phyloP scores from a whole-genome alignment of 768 basidiomycete species.

The Chalciporus chontae region DNA sequence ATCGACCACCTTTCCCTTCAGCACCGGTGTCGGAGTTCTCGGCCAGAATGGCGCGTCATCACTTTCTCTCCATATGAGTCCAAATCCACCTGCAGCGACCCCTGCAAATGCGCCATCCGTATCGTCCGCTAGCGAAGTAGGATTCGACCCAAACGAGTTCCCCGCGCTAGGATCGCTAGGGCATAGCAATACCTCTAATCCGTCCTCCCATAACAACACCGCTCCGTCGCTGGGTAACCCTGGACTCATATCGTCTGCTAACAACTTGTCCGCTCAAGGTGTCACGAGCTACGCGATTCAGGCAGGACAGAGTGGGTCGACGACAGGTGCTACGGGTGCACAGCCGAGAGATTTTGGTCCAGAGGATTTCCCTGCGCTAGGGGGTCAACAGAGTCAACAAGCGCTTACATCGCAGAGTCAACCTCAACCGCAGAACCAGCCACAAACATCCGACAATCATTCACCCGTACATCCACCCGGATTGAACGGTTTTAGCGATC shows the following conservation, averaged over 20 bases:
- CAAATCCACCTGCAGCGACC: slow-evolving; percentile 36
- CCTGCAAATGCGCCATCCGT: slow-evolving; percentile 52
- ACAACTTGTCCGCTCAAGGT: slow-evolving; percentile 28
- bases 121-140: slow-evolving; percentile 70
- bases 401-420: slow-evolving; percentile 23
- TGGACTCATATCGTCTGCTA: slow-evolving; percentile 24
- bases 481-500: slow-evolving; percentile 60
- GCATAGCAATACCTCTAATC: slow-evolving; percentile 40
- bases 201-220: slow-evolving; percentile 32
- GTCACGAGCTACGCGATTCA: slow-evolving; percentile 80
- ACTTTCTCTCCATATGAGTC: slow-evolving; percentile 56
- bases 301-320: slow-evolving; percentile 52
- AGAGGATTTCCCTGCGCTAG: slow-evolving; percentile 87
- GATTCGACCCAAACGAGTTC: slow-evolving; percentile 83
- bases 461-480: slow-evolving; percentile 62
- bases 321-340: slow-evolving; percentile 3
- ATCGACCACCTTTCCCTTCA: slow-evolving; percentile 58
- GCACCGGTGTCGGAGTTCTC: slow-evolving; percentile 39
- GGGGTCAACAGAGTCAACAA: slow-evolving; percentile 50
- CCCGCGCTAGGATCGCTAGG: slow-evolving; percentile 76
- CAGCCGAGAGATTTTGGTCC: slow-evolving; percentile 55
- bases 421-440: slow-evolving; percentile 28
- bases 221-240: slow-evolving; percentile 25
- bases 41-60: slow-evolving; percentile 54
- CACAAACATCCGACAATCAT: slow-evolving; percentile 31